Conservation (phyloP, 2,329 filamentous ascomycete genomes). For the Trichoderma cornu-damae region DNA sequence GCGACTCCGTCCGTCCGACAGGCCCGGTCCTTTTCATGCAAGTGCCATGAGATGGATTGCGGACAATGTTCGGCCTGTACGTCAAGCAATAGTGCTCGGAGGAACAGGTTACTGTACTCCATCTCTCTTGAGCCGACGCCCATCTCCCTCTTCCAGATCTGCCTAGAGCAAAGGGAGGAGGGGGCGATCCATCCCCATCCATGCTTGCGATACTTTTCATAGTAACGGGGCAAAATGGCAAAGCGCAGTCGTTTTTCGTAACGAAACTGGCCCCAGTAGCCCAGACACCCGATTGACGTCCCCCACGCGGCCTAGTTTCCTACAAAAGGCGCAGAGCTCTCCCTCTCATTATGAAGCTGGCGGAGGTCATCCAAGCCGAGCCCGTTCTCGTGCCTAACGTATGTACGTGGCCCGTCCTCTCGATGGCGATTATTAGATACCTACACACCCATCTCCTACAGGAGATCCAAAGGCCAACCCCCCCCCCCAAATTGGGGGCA, state of each 20-base stretch:
- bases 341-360: background rate
- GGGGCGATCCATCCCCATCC: background rate
- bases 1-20: background rate
- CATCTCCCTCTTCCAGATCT: too few species aligned
- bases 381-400: background rate
- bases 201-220: background rate
- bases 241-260: background rate
- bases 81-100: background rate
- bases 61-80: background rate
- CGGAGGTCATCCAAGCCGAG: background rate
- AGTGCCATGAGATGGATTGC: background rate
- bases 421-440: background rate
- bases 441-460: background rate
- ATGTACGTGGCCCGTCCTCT: background rate
- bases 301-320: background rate
- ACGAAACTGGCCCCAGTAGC: background rate
- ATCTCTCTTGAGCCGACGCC: background rate
- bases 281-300: background rate
- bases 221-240: background rate
- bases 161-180: background rate
- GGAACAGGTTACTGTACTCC: background rate
- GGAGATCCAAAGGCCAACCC: background rate
- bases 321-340: slow-evolving; percentile 2
- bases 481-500: too few species aligned
- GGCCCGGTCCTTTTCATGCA: background rate